Conservation (phyloP, 2,329 filamentous ascomycete species). For the Dothideomycetidae sp. region DNA sequence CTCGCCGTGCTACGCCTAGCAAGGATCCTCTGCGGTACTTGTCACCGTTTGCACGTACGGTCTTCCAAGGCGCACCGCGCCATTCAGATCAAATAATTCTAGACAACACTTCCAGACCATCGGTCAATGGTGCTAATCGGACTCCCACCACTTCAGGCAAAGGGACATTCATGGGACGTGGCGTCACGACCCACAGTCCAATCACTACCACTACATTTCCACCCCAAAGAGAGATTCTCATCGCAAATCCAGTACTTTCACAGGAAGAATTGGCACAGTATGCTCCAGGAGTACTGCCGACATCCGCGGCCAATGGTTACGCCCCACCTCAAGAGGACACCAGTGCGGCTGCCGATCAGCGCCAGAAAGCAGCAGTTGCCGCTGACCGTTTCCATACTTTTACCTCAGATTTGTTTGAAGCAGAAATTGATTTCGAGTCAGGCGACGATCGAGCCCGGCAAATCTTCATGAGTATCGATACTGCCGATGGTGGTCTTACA, state of each 20-base stretch:
- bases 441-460: conserved; percentile 43
- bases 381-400: conserved; percentile 56
- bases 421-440: conserved; percentile 34
- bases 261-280: conserved; percentile 8
- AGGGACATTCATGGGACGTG: neutral
- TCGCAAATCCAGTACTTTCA: conserved; percentile 8
- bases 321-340: neutral
- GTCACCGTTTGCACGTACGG: conserved; percentile 37
- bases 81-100: neutral
- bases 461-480: conserved; percentile 38
- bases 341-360: conserved; percentile 48
- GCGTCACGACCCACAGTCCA: neutral
- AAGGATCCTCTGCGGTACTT: conserved; percentile 26
- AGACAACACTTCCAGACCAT: conserved; percentile 2
- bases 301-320: neutral
- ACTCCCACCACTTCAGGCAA: no score
- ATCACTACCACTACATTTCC: neutral
- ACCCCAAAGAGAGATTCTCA: neutral
- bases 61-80: conserved; percentile 28
- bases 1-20: conserved; percentile 6
- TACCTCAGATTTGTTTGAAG: conserved; percentile 58
- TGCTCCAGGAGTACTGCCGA: neutral
- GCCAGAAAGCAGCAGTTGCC: conserved; percentile 63
- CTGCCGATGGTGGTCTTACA: conserved; percentile 44
- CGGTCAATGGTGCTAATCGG: neutral